Base-by-base conservation (phyloP, 2,329 filamentous ascomycete species). In the Cladobotryum protrusum region DNA sequence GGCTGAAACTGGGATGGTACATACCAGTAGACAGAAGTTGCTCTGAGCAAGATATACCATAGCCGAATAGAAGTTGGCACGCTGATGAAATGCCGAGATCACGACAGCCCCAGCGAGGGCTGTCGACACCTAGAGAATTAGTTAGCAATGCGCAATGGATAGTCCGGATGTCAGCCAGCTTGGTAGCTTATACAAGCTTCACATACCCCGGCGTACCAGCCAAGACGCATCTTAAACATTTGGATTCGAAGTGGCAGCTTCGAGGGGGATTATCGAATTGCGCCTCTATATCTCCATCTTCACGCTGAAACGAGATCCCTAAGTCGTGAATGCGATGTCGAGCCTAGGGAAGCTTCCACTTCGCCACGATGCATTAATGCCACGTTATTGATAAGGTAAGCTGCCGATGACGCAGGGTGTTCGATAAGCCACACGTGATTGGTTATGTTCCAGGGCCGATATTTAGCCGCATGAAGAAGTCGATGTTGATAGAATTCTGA, bases 41-140 rank as follows among this genome's bases (percentile, higher is more conserved):
- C 90, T 96, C 71, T 97, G 92, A 37, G 91, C 89, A 45, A 99
- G 82, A 71, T 97, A 96, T 44, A 99, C 93, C 72, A 90, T 93
- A 58, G 93, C 91, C 48, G 92, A 95, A 73, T 99, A 99, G 77
- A 97, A 99, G 72, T 99, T 99, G 56, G 93, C 86, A 57, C 93
- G 83, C 72, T 97, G 89, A 64, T 93, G 87, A 70, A 97, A 92
- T 54, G 93, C 92, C 65, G 91, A 93, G 52, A 95, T 72, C 53
- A 96, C 78, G 52, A 96, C 90, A 61, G 83, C 82, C 57, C 82
- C 86, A 61, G 92, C 92, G 65, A 95, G 83, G 70, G 84, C 85
- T 67, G 87, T 84, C 49, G 92, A 96, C 69, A 82, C 78, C 87
- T 90, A 59, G 29, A 50, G 20, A 33, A 34, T n/a, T 15, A 9